Evolutionary conservation across 2,329 filamentous ascomycete genomes (phyloP), one percentile per base, ranked within the genome.

Genomic region (Fragosphaeria purpurea): DNA sequence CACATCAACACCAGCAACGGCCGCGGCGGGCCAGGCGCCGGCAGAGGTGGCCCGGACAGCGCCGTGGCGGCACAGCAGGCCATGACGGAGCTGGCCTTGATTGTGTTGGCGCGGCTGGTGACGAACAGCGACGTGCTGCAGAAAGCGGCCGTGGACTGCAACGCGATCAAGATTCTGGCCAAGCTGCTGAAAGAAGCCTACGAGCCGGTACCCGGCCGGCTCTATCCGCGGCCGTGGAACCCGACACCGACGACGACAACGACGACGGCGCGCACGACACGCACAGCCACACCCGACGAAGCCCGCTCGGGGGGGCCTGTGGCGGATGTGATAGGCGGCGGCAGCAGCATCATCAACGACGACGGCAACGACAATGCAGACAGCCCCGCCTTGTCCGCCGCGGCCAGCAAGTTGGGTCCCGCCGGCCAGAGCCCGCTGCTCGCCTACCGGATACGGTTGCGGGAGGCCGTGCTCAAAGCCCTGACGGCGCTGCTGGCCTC

Each of bases 401-500:
- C 63, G 7, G 64, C 67, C 43, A 57, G 59, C 32, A 56, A 59
- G 31, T 69, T 88, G 40, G 83, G 84, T 6, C 68, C 73, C 9
- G 67, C 70, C n/a, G 83, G 85, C 4, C 74, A 82, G 51, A 73
- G 82, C 32, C 74, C 79, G 2, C 64, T 67, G 59, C 76, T 74
- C 61, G 80, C 65, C 56, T 88, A 95, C 64, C 80, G 83, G 31
- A 82, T 90, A 65, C 83, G 76, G 58, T 77, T 89, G 56, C 80
- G 93, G 49, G 86, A 91, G 65, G 83, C 79, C 46, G 79, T 83
- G 1, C 69, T 97, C 13, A 83, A 83, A 60, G 89, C 88, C 2
- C 70, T 97, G 50, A 86, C 86, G n/a, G 85, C 88, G 3, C 72
- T 97, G 47, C 81, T 86, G 2, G 80, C 86, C 3, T 84, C 85